phyloP scores from a whole-genome alignment of 306 rosid species.

The Cucurbita maxima region DNA sequence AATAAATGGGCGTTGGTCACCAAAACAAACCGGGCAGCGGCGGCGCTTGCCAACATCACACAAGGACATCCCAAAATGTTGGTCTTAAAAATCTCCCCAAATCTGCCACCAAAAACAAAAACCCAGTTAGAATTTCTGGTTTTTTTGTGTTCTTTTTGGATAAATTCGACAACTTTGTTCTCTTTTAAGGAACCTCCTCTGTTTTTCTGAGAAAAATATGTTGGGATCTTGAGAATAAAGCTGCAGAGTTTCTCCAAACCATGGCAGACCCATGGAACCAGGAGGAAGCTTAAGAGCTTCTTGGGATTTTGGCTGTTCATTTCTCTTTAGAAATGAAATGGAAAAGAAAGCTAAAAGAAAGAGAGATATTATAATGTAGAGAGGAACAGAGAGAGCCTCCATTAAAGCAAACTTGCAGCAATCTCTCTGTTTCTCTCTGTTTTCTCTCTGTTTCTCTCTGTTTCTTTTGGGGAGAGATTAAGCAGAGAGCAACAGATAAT shows the following conservation, averaged over 20 bases:
- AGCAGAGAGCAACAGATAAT: too few species aligned
- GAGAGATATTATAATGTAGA: slow-evolving; percentile 17
- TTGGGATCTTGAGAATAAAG: slow-evolving; percentile 75
- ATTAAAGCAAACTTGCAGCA: slow-evolving; percentile 15
- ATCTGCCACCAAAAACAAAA: slow-evolving; percentile 19
- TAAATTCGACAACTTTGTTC: neutral
- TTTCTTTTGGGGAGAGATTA: neutral
- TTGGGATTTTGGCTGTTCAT: neutral
- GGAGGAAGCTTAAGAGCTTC: slow-evolving; percentile 46
- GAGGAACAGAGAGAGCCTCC: slow-evolving; percentile 29
- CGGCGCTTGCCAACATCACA: slow-evolving; percentile 75
- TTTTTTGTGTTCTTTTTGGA: neutral
- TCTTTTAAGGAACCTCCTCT: slow-evolving; percentile 35
- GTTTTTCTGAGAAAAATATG: slow-evolving; percentile 56
- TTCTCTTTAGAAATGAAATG: slow-evolving; percentile 18
- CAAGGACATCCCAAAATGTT: slow-evolving; percentile 66
- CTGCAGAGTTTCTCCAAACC: slow-evolving; percentile 58
- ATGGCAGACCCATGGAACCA: slow-evolving; percentile 91
- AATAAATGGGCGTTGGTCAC: slow-evolving; percentile 67
- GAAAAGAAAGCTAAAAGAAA: slow-evolving; percentile 22
- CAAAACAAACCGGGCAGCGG: slow-evolving; percentile 69
- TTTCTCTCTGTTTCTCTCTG: neutral
- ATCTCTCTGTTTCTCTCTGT: slow-evolving; percentile 1
- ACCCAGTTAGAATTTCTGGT: neutral
- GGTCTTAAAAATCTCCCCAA: slow-evolving; percentile 76